Conservation (phyloP, 73 alveolate genomes). For the Halteria grandinella region DNA sequence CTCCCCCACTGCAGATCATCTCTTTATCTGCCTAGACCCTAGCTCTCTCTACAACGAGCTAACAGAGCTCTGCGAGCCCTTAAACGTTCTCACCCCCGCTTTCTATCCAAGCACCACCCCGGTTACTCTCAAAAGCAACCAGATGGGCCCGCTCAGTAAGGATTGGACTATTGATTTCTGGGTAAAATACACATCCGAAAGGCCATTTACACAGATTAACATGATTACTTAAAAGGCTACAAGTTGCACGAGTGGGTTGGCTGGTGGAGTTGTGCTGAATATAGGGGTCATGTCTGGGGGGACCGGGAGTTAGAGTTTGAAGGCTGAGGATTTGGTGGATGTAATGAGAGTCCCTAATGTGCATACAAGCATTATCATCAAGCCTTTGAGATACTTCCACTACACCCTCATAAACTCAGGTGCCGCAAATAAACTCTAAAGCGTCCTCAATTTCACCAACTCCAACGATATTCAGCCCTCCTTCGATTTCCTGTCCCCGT, state of each 20-base stretch:
- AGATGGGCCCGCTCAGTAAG: background rate
- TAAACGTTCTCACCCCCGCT: background rate
- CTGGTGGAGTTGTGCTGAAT: no score
- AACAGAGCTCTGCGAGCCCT: background rate
- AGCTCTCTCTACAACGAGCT: background rate
- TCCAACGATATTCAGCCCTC: background rate
- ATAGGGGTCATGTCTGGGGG: no score
- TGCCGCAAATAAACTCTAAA: no score
- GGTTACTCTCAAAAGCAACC: background rate
- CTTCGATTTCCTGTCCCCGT: background rate
- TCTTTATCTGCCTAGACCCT: background rate
- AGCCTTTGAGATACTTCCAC: no score
- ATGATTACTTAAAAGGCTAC: background rate
- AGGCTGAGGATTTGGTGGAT: no score
- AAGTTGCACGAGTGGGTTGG: background rate
- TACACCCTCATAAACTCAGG: no score
- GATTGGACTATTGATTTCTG: slow-evolving; percentile 9
- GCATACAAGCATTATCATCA: no score
- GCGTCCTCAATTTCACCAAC: no score
- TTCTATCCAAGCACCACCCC: background rate
- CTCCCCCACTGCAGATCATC: slow-evolving; percentile 6
- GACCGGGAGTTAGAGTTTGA: no score
- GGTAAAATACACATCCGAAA: background rate
- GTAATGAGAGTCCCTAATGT: no score
- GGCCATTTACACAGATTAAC: background rate